Evolutionary conservation across 371 early-diverging fungal species (phyloP), one percentile per base, ranked within the genome.

Genomic region (Mortierella sp.): DNA sequence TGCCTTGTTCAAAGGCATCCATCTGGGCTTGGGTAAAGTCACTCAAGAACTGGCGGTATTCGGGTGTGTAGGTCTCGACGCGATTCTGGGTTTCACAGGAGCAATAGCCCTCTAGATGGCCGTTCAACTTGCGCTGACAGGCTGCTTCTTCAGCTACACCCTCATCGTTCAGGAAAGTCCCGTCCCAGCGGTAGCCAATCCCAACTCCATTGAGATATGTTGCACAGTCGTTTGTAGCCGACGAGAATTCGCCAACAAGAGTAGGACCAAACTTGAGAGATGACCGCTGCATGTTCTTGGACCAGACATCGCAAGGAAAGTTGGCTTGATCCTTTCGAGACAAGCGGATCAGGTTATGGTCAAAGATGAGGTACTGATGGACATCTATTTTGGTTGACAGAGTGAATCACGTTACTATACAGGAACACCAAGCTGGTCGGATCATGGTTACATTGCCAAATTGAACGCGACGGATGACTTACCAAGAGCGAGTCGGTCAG

Each of bases 171-270:
- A 58, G 54, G 31, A 62, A 79, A 0, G 87, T 88, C 13, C 91
- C 91, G 16, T 91, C 90, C 72, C 83, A 91, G 14, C 91, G 82
- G 17, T 85, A 78, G 1, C 90, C 89, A 0, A 78, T 55, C 7
- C 86, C 85, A 25, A 90, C 79, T 13, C 92, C 92, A 53, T 92
- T 92, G 43, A 91, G 60, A 61, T 85, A 91, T 17, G 81, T 83
- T 10, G 89, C 89, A 62, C 93, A 92, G 54, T 91, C 93, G 43
- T 88, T 90, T 44, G 85, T 89, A 7, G 92, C 92, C 7, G 85
- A 60, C 6, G 90, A 90, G 63, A 88, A 93, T 61, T 93, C 92
- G 31, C 91, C 91, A 0, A 88, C 88, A 71, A 93, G 85, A 0
- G 89, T 88, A 6, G 85, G 85, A 0, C 81, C 87, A 31, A 81